Conservation (phyloP, 2,329 filamentous ascomycete species). For the Monosporascus sp. region DNA sequence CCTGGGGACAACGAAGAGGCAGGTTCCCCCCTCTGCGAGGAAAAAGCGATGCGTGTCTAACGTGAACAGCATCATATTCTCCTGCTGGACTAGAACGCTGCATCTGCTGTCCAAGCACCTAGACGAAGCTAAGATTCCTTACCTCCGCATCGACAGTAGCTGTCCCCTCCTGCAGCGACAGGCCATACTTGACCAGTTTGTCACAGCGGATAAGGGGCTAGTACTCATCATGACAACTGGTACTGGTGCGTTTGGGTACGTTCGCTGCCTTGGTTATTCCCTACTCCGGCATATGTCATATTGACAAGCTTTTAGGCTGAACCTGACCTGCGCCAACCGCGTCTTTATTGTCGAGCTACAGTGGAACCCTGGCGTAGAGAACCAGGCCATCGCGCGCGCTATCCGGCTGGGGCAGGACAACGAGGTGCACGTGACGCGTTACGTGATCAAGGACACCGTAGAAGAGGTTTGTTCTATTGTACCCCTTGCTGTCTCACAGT, state of each 20-base stretch:
- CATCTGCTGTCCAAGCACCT: constrained; percentile 31
- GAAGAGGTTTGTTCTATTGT: constrained; percentile 34
- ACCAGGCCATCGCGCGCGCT: constrained; percentile 44
- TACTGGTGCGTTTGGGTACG: constrained; percentile 45
- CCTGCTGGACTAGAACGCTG: constrained; percentile 39
- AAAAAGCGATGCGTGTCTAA: constrained; percentile 3
- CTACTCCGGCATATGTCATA: not conserved
- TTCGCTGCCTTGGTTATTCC: not conserved
- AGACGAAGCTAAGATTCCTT: constrained; percentile 17
- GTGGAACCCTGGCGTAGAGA: constrained; percentile 49
- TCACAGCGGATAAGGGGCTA: constrained; percentile 11
- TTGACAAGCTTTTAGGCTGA: constrained; percentile 28
- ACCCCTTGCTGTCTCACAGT: constrained; percentile 1
- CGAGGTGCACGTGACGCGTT: constrained; percentile 39
- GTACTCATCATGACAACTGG: constrained; percentile 50
- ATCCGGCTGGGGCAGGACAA: constrained; percentile 40
- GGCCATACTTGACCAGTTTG: constrained; percentile 33
- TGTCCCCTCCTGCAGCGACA: constrained; percentile 31
- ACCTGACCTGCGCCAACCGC: constrained; percentile 42
- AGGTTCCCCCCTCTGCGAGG: constrained; percentile 1
- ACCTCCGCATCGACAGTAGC: constrained; percentile 40
- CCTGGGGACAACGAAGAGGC: constrained; percentile 21
- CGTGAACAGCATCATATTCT: constrained; percentile 37
- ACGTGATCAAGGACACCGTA: constrained; percentile 36
- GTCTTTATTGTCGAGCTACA: constrained; percentile 48